Base-by-base conservation (phyloP, 805 yeast genomes). In the Ogataea neopini region DNA sequence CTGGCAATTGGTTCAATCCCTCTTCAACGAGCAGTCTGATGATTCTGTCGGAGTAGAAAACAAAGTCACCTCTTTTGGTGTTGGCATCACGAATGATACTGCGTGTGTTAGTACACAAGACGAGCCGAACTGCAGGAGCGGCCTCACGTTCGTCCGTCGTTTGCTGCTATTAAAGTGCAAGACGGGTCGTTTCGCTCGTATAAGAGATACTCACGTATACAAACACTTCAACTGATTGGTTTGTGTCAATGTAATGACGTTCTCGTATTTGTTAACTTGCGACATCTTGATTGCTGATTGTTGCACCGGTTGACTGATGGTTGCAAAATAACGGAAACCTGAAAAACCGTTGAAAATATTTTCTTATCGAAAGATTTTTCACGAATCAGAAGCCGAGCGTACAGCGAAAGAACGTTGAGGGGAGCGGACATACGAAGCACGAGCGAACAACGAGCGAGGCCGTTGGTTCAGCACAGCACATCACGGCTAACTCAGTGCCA, bases 21-120 rank as follows among this genome's bases (percentile, higher is more conserved):
- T 87, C 96, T 73, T 94, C 99, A 14, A 94, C 98, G 51, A 94
- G 72, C 37, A 94, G 72, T 50, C 99, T 79, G 64, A 94, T 94
- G 69, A 94, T 91, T 66, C 99, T 77, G 65, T 94, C 97, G 10
- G 97, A 81, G 67, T 92, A 94, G 68, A 94, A 94, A 45, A 94
- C 92, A 64, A 94, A 94, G 63, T 94, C 97, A 2, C 94, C 88
- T 62, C 99, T 81, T 48, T 79, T 74, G 14, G 99, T 92, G 47
- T 70, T 70, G 59, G 76, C 79, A 67, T 88, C 88, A 63, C 99
- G 84, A 61, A 94, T 90, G 61, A 91, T 90, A 14, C 78, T 74
- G 46, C 36, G 13, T 18, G 6, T 14, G 33, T 28, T 39, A 39
- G 42, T 25, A n/a, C n/a, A n/a, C n/a, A n/a, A n/a, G n/a, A n/a